Evolutionary conservation across 306 rosid species (phyloP).

Genomic region (Prunus kanzakura): DNA sequence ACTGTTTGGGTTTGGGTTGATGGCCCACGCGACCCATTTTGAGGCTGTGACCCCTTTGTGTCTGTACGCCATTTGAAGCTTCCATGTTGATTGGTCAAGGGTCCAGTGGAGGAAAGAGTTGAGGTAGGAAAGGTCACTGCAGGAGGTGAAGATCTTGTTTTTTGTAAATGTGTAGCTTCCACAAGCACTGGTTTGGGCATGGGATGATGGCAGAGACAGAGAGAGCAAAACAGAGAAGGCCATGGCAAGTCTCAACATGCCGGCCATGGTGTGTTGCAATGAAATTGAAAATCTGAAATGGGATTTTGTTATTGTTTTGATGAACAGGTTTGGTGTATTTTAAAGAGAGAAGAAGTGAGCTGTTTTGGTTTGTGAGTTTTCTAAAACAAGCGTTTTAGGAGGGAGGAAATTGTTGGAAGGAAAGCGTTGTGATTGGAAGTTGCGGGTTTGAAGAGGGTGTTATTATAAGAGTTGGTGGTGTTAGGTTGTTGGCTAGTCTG

Average conservation of each 20-base stretch:
- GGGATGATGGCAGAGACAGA: slow-evolving; percentile 25
- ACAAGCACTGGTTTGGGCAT: slow-evolving; percentile 34
- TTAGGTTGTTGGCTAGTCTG: slow-evolving; percentile 40
- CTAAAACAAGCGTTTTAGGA: too few relatives aligned
- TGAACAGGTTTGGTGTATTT: too few relatives aligned
- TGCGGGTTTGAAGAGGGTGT: not conserved
- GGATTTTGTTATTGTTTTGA: not conserved
- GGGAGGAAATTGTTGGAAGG: not conserved
- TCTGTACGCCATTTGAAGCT: slow-evolving; percentile 56
- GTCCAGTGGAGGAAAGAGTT: slow-evolving; percentile 67
- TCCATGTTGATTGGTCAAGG: slow-evolving; percentile 25
- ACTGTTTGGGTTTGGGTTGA: slow-evolving; percentile 28
- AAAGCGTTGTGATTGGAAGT: not conserved
- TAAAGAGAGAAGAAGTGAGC: not conserved
- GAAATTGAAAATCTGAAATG: not conserved
- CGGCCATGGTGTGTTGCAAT: slow-evolving; percentile 26
- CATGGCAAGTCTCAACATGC: slow-evolving; percentile 28
- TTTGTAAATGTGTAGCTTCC: slow-evolving; percentile 19
- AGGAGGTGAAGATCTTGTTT: slow-evolving; percentile 28
- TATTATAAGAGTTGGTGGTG: slow-evolving; percentile 47
- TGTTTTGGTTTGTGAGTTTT: not conserved
- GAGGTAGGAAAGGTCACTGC: slow-evolving; percentile 47
- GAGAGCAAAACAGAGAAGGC: slow-evolving; percentile 25
- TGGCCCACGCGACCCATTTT: slow-evolving; percentile 74
- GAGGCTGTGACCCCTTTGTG: slow-evolving; percentile 32